A percentile compares a stretch with the other conserved stretches of the same genome.
These are phyloP conservation scores for Pneumocystis carinii DNA, from an alignment of 1,139 yeast species.

Conservation along the genomic window DNA sequence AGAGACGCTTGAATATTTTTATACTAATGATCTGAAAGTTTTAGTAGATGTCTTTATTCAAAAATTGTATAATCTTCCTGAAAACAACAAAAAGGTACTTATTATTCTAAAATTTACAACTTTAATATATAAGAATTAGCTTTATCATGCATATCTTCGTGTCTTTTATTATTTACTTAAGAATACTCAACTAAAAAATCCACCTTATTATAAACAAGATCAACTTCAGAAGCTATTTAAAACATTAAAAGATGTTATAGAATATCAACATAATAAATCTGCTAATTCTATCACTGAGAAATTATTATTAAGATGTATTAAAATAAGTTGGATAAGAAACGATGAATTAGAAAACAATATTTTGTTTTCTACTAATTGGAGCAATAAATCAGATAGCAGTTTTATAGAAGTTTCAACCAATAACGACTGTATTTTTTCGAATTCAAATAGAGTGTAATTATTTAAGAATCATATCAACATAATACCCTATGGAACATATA, in stretches of 20 bases:
- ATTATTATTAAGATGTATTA: neutral
- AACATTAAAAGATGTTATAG: slow-evolving; percentile 9
- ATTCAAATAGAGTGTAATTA: neutral
- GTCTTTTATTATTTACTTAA: slow-evolving; percentile 58
- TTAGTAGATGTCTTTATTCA: slow-evolving; percentile 73
- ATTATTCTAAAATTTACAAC: neutral
- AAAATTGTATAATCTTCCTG: slow-evolving; percentile 55
- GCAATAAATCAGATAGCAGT: neutral
- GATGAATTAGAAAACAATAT: neutral
- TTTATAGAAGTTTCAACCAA: neutral
- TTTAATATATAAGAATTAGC: slow-evolving; percentile 11
- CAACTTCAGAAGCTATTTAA: slow-evolving; percentile 38
- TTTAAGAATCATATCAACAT: neutral
- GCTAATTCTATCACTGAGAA: neutral
- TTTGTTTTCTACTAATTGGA: neutral
- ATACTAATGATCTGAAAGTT: slow-evolving; percentile 73
- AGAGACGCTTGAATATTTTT: slow-evolving; percentile 50
- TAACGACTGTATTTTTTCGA: neutral
- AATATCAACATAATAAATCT: neutral
- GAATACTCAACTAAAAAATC: slow-evolving; percentile 46
- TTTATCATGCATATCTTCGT: slow-evolving; percentile 61
- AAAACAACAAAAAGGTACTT: slow-evolving; percentile 36
- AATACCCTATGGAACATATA: neutral
- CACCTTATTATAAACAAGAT: slow-evolving; percentile 39
- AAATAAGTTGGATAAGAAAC: neutral